Base-by-base conservation (phyloP, 2,329 filamentous ascomycete genomes). In the Cercospora citrullina region DNA sequence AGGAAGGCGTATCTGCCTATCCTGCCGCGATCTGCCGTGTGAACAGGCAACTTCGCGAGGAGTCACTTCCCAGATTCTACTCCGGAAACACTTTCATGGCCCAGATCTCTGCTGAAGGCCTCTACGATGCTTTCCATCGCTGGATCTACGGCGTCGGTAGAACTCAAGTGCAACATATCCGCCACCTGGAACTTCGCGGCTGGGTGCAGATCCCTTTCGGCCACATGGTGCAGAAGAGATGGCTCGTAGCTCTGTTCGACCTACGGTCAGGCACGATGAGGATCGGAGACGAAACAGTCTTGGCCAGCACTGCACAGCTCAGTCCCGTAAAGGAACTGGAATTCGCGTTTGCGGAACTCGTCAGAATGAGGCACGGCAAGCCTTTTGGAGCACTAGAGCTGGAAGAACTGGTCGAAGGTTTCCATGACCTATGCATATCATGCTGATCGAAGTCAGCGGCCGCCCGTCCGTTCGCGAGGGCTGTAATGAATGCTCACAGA, bases 41-140 rank as follows among this genome's bases (percentile, higher is more conserved):
- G 16, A 71, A 68, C 59, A 66, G 62, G 2, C 74, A 75, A 48
- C 28, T 75, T 9, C 69, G 74, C 7, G 36, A 51, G 10, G 74
- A 75, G 53, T 63, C 68, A 14, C 66, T 76, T 9, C 64, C 72
- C 2, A 59, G 61, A 0, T 75, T 75, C 71, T 76, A 75, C 66
- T 63, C 69, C 12, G 65, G 18, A 48, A 76, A 75, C 64, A 64
- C 66, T 1, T 76, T 76, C 63, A 66, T 69, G n/a, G 72, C 69
- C 9, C 72, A 74, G 39, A 60, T 75, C 30, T 67, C 69, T 39
- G 30, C 26, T 23, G 60, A 65, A 30, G 71, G 74, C 31, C 68
- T 75, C 18, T 64, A 60, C 2, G 68, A 63, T 12, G 72, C 73
- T 2, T 48, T 63, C 5, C 64, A 65, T 21, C 51, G 55, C 5